Evolutionary conservation across 257 asterid genomes (phyloP).

Genomic region (Lithospermum erythrorhizon): DNA sequence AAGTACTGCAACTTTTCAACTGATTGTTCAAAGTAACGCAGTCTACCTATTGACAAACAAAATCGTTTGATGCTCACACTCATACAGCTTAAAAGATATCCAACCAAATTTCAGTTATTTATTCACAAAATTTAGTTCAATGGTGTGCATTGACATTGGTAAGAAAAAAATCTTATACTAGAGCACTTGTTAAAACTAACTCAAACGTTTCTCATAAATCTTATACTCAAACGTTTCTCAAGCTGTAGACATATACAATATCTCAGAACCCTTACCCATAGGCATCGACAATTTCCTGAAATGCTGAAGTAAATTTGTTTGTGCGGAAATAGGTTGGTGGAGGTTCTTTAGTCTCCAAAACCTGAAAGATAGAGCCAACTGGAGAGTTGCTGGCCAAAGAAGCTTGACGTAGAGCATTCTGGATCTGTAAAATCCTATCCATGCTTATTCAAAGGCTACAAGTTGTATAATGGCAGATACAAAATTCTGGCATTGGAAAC

Average conservation of each 20-base stretch:
- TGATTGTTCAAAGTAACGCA: too few relatives aligned
- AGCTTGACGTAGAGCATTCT: conserved; percentile 34
- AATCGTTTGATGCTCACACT: too few relatives aligned
- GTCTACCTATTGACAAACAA: too few relatives aligned
- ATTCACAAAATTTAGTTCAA: neutral
- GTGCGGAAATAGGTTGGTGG: conserved; percentile 60
- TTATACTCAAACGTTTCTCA: too few relatives aligned
- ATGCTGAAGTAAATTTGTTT: conserved; percentile 44
- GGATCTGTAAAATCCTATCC: conserved; percentile 31
- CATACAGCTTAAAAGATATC: neutral
- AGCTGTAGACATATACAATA: neutral
- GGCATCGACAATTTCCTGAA: conserved; percentile 60
- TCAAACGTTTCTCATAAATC: too few relatives aligned
- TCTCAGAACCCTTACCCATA: conserved; percentile 39
- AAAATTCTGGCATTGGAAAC: conserved; percentile 4
- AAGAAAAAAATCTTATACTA: neutral
- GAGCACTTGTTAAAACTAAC: too few relatives aligned
- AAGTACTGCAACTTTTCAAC: neutral
- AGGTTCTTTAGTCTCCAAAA: conserved; percentile 42
- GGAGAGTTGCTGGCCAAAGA: conserved; percentile 39
- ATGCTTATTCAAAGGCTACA: conserved; percentile 3
- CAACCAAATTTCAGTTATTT: neutral
- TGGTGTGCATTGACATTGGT: neutral
- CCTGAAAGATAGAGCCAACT: conserved; percentile 49
- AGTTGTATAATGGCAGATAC: neutral